Evolutionary conservation across 129 eudicot genomes (phyloP).

Genomic region (Escallonia herrerae): DNA sequence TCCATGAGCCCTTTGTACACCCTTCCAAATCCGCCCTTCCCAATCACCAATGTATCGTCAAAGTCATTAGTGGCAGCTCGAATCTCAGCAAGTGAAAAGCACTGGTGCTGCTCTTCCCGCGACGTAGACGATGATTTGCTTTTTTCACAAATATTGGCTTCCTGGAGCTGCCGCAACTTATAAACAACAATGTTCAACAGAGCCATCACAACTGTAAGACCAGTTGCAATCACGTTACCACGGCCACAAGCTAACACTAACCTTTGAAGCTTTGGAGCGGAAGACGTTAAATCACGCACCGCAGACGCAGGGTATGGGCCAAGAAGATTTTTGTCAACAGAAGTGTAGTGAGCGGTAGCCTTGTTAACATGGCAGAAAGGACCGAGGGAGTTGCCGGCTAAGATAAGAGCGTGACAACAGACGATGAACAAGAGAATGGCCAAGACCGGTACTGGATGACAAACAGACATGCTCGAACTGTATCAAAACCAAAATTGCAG

Average conservation of each 20-base stretch:
- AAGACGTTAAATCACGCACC: too few species aligned
- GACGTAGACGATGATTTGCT: background rate
- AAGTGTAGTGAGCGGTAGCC: too few species aligned
- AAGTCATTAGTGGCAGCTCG: slow-evolving; percentile 31
- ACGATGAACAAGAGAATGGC: too few species aligned
- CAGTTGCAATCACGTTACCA: slow-evolving; percentile 3
- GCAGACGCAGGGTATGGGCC: background rate
- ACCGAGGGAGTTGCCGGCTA: background rate
- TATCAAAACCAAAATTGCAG: too few species aligned
- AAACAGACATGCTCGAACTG: too few species aligned
- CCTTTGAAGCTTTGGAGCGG: background rate
- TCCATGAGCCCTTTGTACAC: slow-evolving; percentile 39
- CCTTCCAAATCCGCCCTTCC: slow-evolving; percentile 47
- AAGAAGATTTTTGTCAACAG: background rate
- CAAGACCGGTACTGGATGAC: too few species aligned
- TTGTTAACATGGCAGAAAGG: background rate
- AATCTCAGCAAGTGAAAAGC: slow-evolving; percentile 36
- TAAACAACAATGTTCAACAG: slow-evolving; percentile 12
- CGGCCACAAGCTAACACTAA: background rate
- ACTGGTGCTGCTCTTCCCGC: slow-evolving; percentile 6
- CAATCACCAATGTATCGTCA: slow-evolving; percentile 29
- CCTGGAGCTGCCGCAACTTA: slow-evolving; percentile 12
- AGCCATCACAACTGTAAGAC: background rate
- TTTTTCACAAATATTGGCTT: slow-evolving; percentile 1
- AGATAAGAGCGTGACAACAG: too few species aligned